Evolutionary conservation across 257 asterid genomes (phyloP).

Genomic region (Nicotiana tabacum): DNA sequence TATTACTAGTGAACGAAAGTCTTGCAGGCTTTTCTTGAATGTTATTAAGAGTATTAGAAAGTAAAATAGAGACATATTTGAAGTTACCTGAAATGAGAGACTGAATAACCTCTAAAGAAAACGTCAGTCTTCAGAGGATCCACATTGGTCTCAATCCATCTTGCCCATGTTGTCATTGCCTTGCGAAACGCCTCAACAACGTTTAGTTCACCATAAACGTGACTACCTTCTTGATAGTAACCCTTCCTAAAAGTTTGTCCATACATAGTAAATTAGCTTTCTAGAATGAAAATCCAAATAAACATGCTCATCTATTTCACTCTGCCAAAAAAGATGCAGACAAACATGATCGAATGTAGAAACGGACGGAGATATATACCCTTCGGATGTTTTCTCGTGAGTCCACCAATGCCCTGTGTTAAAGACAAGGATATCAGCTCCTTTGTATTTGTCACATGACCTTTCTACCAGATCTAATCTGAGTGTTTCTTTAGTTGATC

Average conservation of each 20-base stretch:
- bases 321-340: not conserved
- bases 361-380: conserved; percentile 36
- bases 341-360: not conserved
- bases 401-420: conserved; percentile 99
- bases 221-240: conserved; percentile 88
- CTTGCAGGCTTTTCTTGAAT: not conserved
- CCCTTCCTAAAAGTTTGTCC: conserved; percentile 48
- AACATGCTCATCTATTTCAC: not conserved
- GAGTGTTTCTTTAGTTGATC: conserved; percentile 61
- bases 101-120: conserved; percentile 84
- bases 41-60: not conserved
- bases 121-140: conserved; percentile 51
- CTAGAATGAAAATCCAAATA: not conserved
- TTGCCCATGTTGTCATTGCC: conserved; percentile 77
- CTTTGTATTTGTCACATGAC: conserved; percentile 71
- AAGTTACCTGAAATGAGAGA: conserved; percentile 79
- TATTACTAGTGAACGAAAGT: not conserved
- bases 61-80: not conserved
- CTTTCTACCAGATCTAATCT: conserved; percentile 81
- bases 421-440: conserved; percentile 77
- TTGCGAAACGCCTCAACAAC: conserved; percentile 84
- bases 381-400: conserved; percentile 88
- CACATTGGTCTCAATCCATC: conserved; percentile 74
- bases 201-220: conserved; percentile 61
- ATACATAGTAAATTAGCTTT: not conserved